Base-by-base conservation (phyloP, 768 basidiomycete genomes). In the Pisolithus orientalis region DNA sequence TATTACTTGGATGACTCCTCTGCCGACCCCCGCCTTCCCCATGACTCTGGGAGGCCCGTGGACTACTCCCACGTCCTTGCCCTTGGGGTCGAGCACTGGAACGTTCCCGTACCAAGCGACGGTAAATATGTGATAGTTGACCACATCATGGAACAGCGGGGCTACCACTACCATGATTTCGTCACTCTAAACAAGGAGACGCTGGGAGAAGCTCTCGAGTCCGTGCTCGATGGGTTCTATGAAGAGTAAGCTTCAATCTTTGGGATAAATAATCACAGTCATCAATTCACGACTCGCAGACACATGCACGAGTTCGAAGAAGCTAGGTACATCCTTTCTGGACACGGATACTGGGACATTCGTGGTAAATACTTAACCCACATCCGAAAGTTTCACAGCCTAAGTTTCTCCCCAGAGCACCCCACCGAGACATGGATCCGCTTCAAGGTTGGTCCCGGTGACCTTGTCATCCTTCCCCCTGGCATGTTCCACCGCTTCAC, bases 251-350 rank as follows among this genome's bases (percentile, higher is more conserved):
- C 65, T 10, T 32, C 5, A 14, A 31, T 45, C 40, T 2, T 27
- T 17, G 27, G 21, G 38, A 11, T 4, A 16, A 21, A 21, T 7
- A 39, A 21, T 21, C 21, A 21, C 2, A 21, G 21, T 21, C 21
- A 21, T 21, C 21, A 21, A 21, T 25, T 25, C 4, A 0, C 27
- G 58, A 21, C 21, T 21, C 21, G 58, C 21, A 90, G 90, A 61
- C 93, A 96, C 61, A 79, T 97, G 75, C 94, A 96, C 60, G 92
- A 96, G 67, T 94, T 96, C 61, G 94, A 97, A 62, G 94, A 97
- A 70, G 95, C 94, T 62, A 77, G 94, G 7, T 97, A 90, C 61
- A 82, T 94, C 59, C 76, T 92, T 38, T 75, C 78, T 0, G 94
- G 94, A n/a, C 83, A 80, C 34, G 94, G 92, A 0, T 98, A 84